These are phyloP conservation scores for Microascus cirrosus DNA, from an alignment of 2,329 filamentous ascomycete species.

Conservation along the genomic window DNA sequence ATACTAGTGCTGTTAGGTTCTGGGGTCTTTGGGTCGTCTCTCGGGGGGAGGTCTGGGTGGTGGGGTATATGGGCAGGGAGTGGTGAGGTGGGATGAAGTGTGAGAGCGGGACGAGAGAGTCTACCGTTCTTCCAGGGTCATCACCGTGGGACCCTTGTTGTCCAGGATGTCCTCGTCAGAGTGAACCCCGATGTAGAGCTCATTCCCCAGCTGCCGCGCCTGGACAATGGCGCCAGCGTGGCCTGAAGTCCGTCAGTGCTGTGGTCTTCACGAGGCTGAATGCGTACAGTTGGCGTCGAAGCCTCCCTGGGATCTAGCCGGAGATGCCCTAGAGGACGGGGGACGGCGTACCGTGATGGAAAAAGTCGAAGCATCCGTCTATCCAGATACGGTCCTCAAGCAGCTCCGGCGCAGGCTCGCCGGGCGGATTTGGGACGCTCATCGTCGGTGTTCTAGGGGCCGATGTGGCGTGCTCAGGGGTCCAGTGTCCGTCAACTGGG, in stretches of 20 bases:
- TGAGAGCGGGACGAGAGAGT: conserved; percentile 2
- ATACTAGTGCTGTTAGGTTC: conserved; percentile 39
- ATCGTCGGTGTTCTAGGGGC: background rate
- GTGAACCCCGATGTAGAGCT: conserved; percentile 87
- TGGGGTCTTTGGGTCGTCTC: background rate
- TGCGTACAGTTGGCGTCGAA: background rate
- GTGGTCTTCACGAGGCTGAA: background rate
- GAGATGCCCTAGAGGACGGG: background rate
- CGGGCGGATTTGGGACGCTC: conserved; percentile 18
- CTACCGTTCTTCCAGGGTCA: conserved; percentile 81
- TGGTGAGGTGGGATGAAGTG: no score
- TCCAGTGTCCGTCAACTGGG: no score
- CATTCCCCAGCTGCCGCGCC: conserved; percentile 78
- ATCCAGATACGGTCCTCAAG: conserved; percentile 81
- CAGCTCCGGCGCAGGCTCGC: conserved; percentile 41
- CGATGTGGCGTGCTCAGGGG: background rate
- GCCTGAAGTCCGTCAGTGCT: conserved; percentile 35
- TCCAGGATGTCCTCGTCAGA: conserved; percentile 91
- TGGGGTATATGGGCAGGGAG: no score
- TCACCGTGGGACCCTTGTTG: conserved; percentile 96
- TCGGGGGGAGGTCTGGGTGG: background rate
- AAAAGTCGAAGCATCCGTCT: conserved; percentile 98
- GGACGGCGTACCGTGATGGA: conserved; percentile 66
- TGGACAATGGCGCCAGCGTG: conserved; percentile 97
- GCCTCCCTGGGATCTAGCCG: background rate